Conservation (phyloP, 768 basidiomycete genomes). For the Trametes cinnabarina region DNA sequence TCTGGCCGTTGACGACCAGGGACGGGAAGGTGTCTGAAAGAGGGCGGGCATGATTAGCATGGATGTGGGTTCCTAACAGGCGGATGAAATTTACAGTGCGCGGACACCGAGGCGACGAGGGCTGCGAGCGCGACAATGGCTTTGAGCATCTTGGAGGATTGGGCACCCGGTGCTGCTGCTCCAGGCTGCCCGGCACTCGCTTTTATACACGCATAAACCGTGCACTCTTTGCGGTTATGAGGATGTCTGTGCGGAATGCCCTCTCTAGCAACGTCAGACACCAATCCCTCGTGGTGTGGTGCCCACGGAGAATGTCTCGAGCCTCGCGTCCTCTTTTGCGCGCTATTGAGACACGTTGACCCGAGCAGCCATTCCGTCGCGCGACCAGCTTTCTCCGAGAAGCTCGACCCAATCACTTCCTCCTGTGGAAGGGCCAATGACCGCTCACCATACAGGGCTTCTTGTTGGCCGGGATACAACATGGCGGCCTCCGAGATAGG, state of each 20-base stretch:
- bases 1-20: constrained; percentile 26
- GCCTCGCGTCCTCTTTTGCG: background rate
- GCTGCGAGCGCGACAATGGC: constrained; percentile 13
- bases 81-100: constrained; percentile 12
- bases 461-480: background rate
- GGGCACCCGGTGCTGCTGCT: constrained; percentile 1
- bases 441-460: background rate
- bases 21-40: constrained; percentile 32
- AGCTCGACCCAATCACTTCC: constrained; percentile 2
- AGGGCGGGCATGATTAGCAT: constrained; percentile 9
- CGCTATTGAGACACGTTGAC: constrained; percentile 2
- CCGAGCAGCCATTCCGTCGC: background rate
- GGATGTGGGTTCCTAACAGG: background rate
- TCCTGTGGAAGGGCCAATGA: background rate
- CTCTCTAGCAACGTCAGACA: background rate
- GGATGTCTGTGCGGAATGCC: no score
- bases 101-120: constrained; percentile 14
- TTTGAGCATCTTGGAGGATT: constrained; percentile 15
- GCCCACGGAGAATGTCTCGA: constrained; percentile 6
- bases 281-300: background rate
- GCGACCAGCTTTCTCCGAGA: constrained; percentile 16
- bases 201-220: constrained; percentile 3
- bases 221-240: background rate
- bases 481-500: background rate
- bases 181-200: background rate